Percentiles rank a stretch among this genome's conserved stretches.
These are phyloP conservation scores for Mimosa bimucronata DNA, from an alignment of 306 rosid species.

Conservation along the genomic window DNA sequence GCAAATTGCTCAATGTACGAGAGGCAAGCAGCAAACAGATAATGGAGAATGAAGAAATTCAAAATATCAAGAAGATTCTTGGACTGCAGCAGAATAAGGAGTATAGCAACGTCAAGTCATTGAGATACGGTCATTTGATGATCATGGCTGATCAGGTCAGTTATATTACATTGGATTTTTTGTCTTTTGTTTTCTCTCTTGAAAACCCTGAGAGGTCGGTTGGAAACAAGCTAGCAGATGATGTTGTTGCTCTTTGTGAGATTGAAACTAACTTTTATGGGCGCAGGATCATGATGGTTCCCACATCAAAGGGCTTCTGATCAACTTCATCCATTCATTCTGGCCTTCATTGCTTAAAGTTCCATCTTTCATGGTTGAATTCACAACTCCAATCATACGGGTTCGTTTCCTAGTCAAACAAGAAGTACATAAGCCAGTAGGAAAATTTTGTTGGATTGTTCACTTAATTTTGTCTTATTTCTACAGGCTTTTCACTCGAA, in stretches of 20 bases:
- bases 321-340: constrained; percentile 90
- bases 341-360: constrained; percentile 91
- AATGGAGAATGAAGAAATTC: constrained; percentile 84
- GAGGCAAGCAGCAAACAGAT: constrained; percentile 89
- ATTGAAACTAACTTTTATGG: constrained; percentile 2
- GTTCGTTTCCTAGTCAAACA: constrained; percentile 48
- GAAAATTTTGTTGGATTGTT: background rate
- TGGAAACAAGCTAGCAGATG: background rate
- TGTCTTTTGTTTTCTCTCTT: background rate
- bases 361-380: constrained; percentile 86
- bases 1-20: constrained; percentile 92
- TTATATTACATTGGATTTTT: background rate
- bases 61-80: constrained; percentile 85
- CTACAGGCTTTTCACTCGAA: constrained; percentile 74
- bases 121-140: constrained; percentile 97
- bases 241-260: background rate
- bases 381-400: constrained; percentile 94
- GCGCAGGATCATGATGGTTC: constrained; percentile 95
- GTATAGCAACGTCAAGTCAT: constrained; percentile 61
- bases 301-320: constrained; percentile 92
- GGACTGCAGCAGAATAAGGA: constrained; percentile 94
- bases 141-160: constrained; percentile 99
- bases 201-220: background rate
- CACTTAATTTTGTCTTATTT: background rate
- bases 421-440: background rate